These are phyloP conservation scores for Colletotrichum sp. DNA, from an alignment of 2,329 filamentous ascomycete genomes.

Conservation along the genomic window DNA sequence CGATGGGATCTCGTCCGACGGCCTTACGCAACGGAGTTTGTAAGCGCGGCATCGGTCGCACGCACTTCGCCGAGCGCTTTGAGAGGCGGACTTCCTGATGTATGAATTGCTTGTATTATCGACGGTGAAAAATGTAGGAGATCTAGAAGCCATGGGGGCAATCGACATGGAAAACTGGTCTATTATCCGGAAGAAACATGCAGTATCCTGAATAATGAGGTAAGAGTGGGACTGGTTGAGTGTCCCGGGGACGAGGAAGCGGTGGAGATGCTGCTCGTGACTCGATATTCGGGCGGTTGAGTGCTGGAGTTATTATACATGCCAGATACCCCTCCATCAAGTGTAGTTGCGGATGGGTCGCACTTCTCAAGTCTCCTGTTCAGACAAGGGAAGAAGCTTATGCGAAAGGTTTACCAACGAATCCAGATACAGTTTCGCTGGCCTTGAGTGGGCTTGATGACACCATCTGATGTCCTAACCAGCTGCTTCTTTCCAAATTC, in stretches of 20 bases:
- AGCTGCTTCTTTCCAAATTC: not conserved
- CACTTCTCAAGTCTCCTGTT: not conserved
- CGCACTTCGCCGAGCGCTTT: not conserved
- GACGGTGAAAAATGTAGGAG: not conserved
- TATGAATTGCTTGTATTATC: not conserved
- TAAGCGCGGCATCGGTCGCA: not conserved
- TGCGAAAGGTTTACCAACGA: not conserved
- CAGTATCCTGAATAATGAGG: not conserved
- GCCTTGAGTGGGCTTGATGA: not conserved
- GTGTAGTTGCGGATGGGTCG: not conserved
- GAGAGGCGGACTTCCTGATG: not conserved
- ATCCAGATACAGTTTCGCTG: not conserved
- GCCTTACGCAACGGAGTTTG: not conserved
- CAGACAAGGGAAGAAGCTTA: not conserved
- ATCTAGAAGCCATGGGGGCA: not conserved
- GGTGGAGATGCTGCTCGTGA: not conserved
- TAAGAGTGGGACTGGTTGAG: not conserved
- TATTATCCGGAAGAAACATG: not conserved
- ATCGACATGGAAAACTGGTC: not conserved
- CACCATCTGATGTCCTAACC: not conserved
- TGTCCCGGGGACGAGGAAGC: not conserved
- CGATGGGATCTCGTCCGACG: accelerated
- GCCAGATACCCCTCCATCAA: not conserved
- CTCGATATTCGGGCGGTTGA: not conserved
- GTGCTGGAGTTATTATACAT: not conserved